phyloP scores from a whole-genome alignment of 2,329 filamentous ascomycete species.

The Colletotrichum truncatum region DNA sequence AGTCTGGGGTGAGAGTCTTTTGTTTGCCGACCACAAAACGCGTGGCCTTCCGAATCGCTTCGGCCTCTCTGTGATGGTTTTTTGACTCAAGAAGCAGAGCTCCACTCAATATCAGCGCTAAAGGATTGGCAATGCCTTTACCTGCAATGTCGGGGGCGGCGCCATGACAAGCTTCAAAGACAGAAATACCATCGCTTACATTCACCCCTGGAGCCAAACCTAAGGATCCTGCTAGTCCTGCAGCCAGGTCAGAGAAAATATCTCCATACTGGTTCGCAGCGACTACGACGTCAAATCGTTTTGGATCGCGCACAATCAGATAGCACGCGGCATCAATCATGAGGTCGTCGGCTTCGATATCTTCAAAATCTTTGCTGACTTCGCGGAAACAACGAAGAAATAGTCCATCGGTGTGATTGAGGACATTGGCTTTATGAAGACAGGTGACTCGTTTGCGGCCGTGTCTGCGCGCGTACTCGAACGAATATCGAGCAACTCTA shows the following conservation, averaged over 20 bases:
- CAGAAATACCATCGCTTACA: constrained; percentile 91
- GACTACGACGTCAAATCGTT: constrained; percentile 96
- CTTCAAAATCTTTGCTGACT: constrained; percentile 37
- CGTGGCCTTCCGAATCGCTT: not conserved
- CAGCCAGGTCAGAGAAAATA: constrained; percentile 93
- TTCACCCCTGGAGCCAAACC: constrained; percentile 95
- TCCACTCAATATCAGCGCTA: constrained; percentile 89
- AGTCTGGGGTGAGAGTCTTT: not conserved
- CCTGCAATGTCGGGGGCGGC: constrained; percentile 96
- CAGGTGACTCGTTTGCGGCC: constrained; percentile 77
- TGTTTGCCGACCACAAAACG: not conserved
- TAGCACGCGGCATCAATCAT: constrained; percentile 99
- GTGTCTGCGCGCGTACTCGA: not conserved
- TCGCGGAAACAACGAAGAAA: constrained; percentile 71
- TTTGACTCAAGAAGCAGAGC: constrained; percentile 97
- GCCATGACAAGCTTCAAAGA: constrained; percentile 97
- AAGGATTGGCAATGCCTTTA: constrained; percentile 92
- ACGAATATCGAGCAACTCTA: not conserved
- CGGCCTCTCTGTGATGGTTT: constrained; percentile 46
- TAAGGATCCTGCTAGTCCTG: constrained; percentile 85
- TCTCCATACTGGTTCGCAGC: constrained; percentile 98
- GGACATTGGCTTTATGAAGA: constrained; percentile 99
- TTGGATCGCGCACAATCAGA: constrained; percentile 96
- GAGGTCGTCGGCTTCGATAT: constrained; percentile 85
- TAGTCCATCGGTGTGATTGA: constrained; percentile 94